These are phyloP conservation scores for Bryoerythrophyllum caledonicum DNA, from an alignment of 225 moss, liverwort and hornwort species.

Conservation along the genomic window DNA sequence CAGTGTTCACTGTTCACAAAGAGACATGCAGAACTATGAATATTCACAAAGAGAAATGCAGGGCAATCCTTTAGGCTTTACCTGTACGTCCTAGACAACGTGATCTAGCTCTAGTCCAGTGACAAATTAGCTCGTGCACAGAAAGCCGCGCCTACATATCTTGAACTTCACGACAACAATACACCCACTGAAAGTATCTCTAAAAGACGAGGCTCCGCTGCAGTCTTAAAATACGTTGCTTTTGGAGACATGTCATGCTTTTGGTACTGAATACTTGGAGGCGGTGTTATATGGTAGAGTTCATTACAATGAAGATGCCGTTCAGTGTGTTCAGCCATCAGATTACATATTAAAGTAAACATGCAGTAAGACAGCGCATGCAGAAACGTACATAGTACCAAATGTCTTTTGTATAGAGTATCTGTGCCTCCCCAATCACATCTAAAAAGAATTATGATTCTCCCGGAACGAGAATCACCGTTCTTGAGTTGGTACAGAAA, in stretches of 20 bases:
- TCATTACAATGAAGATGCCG: neutral
- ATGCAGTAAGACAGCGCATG: constrained; percentile 8
- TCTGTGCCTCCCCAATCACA: too few relatives aligned
- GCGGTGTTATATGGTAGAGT: constrained; percentile 9
- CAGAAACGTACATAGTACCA: neutral
- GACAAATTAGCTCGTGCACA: too few relatives aligned
- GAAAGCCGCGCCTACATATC: too few relatives aligned
- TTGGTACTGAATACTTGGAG: constrained; percentile 9
- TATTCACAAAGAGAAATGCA: neutral
- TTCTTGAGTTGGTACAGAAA: neutral
- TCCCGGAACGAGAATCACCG: too few relatives aligned
- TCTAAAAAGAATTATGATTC: too few relatives aligned
- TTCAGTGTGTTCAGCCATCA: too few relatives aligned
- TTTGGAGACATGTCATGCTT: neutral
- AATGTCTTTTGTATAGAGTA: neutral
- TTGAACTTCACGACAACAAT: too few relatives aligned
- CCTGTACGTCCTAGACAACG: constrained; percentile 1
- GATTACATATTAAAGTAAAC: too few relatives aligned
- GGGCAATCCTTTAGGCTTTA: neutral
- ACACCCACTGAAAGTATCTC: too few relatives aligned
- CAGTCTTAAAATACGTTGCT: neutral
- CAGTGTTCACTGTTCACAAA: too few relatives aligned
- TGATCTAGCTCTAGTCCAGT: neutral
- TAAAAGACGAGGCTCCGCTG: neutral
- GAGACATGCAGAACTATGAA: too few relatives aligned